Evolutionary conservation across 495 filamentous ascomycete species (phyloP).

Genomic region (Rusavskia elegans): DNA sequence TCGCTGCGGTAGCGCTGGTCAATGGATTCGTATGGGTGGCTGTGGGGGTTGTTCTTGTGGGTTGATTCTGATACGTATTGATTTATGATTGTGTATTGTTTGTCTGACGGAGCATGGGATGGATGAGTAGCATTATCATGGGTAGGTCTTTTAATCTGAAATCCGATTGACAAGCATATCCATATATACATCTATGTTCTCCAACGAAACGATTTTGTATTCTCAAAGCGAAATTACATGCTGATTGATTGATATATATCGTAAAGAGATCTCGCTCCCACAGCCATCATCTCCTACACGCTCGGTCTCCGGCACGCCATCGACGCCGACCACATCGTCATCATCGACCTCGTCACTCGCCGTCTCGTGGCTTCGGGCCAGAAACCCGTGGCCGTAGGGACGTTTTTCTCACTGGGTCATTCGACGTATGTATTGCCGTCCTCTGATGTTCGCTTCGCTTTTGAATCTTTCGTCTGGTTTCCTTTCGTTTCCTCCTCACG

Average conservation of each 20-base stretch:
- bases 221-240: no score
- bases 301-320: constrained; percentile 86
- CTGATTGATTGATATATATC: background rate
- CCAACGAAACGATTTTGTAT: no score
- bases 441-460: no score
- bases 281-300: constrained; percentile 73
- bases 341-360: constrained; percentile 89
- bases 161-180: no score
- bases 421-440: constrained; percentile 38
- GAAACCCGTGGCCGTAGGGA: constrained; percentile 80
- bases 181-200: no score
- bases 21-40: constrained; percentile 63
- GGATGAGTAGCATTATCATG: constrained; percentile 18
- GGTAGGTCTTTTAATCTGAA: constrained; percentile 18
- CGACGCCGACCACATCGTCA: constrained; percentile 89
- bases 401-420: constrained; percentile 90
- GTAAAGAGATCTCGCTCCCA: constrained; percentile 47
- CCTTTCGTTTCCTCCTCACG: background rate
- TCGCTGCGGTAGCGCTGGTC: constrained; percentile 42
- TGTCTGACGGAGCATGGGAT: background rate
- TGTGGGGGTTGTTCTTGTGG: constrained; percentile 50
- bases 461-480: no score
- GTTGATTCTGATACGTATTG: constrained; percentile 1
- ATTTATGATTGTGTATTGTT: background rate
- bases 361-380: constrained; percentile 77